Evolutionary conservation across 257 asterid genomes (phyloP), one percentile per base, ranked within the genome.

Genomic region (Lavandula angustifolia): DNA sequence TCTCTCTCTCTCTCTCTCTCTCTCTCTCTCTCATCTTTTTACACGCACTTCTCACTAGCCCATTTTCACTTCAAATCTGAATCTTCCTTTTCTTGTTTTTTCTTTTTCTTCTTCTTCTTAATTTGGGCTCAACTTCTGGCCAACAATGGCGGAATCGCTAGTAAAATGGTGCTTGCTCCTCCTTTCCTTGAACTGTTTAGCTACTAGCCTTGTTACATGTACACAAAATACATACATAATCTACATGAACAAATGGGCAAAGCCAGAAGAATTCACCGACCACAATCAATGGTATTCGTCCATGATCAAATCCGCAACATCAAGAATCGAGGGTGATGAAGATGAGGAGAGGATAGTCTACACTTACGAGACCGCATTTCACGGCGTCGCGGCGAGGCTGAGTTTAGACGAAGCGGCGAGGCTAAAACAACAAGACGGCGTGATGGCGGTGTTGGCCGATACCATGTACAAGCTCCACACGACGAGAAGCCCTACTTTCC

Each of bases 401-500:
- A 80, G 64, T 6, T 76, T 68, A 14, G 80, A 81, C 27, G 99
- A 92, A 72, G 76, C 68, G 6, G 73, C 68, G n/a, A 71, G 8
- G 3, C 61, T 92, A 3, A 71, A 67, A 5, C 47, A 13, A 16
- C 72, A 69, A 35, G 14, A 63, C 9, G 97, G 87, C 6, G 95
- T 92, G 0, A 7, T 74, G 17, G 85, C 95, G 0, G 79, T 90
- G 5, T 81, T 81, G 52, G 96, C 92, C 0, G 99, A 89, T 14
- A 79, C 86, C 2, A 35, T 78, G 0, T 83, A 87, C 71, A 83
- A 81, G 7, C 86, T 89, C 1, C 99, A 89, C 87, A 92, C 97
- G 14, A 92, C 99, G 2, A 73, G 97, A 71, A 92, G 99, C 66
- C 96, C 99, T 0, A 3, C 54, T 61, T 92, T 92, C 77, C 90